Conservation (phyloP, 768 basidiomycete species). For the Amylocystis lapponica region DNA sequence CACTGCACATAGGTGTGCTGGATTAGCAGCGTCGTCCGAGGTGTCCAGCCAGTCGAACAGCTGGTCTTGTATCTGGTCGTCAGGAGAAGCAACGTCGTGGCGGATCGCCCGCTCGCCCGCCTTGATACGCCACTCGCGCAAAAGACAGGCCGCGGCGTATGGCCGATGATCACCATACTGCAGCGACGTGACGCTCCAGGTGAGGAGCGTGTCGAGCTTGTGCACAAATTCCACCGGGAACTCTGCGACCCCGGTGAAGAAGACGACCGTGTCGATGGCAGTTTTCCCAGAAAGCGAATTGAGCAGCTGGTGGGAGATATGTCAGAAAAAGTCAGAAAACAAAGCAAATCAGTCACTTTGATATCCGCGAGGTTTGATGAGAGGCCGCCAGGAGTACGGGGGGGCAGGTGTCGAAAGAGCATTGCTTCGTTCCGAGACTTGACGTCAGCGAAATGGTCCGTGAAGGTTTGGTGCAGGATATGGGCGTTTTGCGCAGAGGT, state of each 20-base stretch:
- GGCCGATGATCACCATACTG: slow-evolving; percentile 82
- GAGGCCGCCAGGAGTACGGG: slow-evolving; percentile 52
- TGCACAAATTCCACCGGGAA: slow-evolving; percentile 44
- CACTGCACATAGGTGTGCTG: slow-evolving; percentile 50
- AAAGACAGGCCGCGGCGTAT: slow-evolving; percentile 66
- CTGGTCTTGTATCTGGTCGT: slow-evolving; percentile 64
- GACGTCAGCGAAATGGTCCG: slow-evolving; percentile 62
- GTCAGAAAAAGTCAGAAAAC: background rate
- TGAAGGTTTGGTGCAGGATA: slow-evolving; percentile 41
- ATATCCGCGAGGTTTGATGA: slow-evolving; percentile 56
- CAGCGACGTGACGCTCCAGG: slow-evolving; percentile 75
- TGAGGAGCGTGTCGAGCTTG: slow-evolving; percentile 69
- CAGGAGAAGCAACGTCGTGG: slow-evolving; percentile 53
- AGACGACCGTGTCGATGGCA: slow-evolving; percentile 49
- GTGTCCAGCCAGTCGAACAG: slow-evolving; percentile 80
- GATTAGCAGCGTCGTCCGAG: slow-evolving; percentile 54
- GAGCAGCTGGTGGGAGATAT: slow-evolving; percentile 42
- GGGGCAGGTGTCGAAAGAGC: slow-evolving; percentile 62
- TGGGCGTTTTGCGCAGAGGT: slow-evolving; percentile 33
- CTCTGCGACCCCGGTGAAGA: slow-evolving; percentile 45
- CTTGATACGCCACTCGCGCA: slow-evolving; percentile 56
- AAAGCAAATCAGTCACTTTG: too few species aligned
- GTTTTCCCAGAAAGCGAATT: slow-evolving; percentile 71
- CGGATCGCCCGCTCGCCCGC: slow-evolving; percentile 58
- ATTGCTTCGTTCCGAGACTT: slow-evolving; percentile 77